Evolutionary conservation across 1,139 yeast genomes (phyloP).

Genomic region (Candida sojae): DNA sequence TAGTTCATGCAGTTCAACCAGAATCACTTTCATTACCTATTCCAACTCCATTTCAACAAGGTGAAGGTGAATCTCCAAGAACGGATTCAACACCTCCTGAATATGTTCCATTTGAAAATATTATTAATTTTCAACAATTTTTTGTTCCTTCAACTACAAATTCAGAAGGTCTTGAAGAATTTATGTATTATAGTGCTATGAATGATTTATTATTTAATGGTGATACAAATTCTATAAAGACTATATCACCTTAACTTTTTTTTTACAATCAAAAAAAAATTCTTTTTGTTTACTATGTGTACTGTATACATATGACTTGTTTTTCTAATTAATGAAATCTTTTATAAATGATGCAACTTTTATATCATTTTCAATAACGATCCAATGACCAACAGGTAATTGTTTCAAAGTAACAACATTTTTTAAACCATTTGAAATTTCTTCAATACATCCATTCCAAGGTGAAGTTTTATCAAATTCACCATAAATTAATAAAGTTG

Average conservation of each 20-base stretch:
- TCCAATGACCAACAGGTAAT: constrained; percentile 28
- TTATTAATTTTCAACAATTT: constrained; percentile 22
- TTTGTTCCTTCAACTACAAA: constrained; percentile 19
- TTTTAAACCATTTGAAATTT: constrained; percentile 17
- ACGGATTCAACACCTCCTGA: not conserved
- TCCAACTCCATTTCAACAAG: constrained; percentile 5
- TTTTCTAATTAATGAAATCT: constrained; percentile 4
- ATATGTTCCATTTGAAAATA: constrained; percentile 14
- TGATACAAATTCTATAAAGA: not conserved
- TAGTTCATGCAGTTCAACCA: constrained; percentile 12
- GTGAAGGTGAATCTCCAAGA: constrained; percentile 1
- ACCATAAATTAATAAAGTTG: constrained; percentile 22
- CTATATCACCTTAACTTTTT: too few species aligned
- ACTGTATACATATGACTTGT: too few species aligned
- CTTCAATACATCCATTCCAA: constrained; percentile 22
- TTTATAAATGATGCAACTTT: constrained; percentile 12
- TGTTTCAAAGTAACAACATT: constrained; percentile 10
- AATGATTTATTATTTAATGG: constrained; percentile 24
- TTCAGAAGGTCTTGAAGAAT: constrained; percentile 16
- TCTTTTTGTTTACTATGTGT: not conserved
- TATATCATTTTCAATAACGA: constrained; percentile 22
- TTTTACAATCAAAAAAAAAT: too few species aligned
- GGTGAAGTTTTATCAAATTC: constrained; percentile 25
- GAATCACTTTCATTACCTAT: constrained; percentile 5
- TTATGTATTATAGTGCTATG: constrained; percentile 22